Percentiles rank a stretch among this genome's conserved stretches.
Evolutionary conservation across 805 yeast species (phyloP).

Genomic region (Wickerhamomyces alni): DNA sequence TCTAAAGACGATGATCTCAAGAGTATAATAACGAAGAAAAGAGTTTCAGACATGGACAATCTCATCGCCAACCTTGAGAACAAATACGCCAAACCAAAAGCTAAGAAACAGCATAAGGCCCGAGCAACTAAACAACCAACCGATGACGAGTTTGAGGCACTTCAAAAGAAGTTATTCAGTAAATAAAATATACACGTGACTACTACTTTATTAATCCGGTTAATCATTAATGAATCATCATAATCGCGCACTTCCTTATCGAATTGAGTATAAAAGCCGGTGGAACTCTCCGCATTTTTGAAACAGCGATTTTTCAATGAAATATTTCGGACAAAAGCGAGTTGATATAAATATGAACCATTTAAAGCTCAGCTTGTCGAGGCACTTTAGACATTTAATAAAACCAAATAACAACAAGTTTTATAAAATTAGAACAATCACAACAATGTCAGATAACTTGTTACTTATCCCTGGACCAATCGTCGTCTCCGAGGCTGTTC

Average conservation of each 20-base stretch:
- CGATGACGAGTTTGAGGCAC: constrained; percentile 45
- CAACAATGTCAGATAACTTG: constrained; percentile 25
- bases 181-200: constrained; percentile 8
- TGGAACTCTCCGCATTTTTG: not conserved
- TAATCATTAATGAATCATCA: no score
- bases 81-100: constrained; percentile 38
- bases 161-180: constrained; percentile 33
- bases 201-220: no score
- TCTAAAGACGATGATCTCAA: constrained; percentile 19
- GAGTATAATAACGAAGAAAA: constrained; percentile 38
- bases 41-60: constrained; percentile 32
- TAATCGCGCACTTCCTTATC: no score
- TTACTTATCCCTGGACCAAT: constrained; percentile 83
- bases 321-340: constrained; percentile 10
- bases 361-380: no score
- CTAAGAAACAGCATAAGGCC: constrained; percentile 25
- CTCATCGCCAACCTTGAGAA: constrained; percentile 42
- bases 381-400: no score
- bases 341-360: no score
- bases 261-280: no score
- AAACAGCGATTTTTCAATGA: not conserved
- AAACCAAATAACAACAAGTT: not conserved
- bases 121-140: constrained; percentile 30
- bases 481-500: constrained; percentile 74
- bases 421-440: constrained; percentile 2